phyloP scores from a whole-genome alignment of 2,329 filamentous ascomycete species.

The Penicillium sp. region DNA sequence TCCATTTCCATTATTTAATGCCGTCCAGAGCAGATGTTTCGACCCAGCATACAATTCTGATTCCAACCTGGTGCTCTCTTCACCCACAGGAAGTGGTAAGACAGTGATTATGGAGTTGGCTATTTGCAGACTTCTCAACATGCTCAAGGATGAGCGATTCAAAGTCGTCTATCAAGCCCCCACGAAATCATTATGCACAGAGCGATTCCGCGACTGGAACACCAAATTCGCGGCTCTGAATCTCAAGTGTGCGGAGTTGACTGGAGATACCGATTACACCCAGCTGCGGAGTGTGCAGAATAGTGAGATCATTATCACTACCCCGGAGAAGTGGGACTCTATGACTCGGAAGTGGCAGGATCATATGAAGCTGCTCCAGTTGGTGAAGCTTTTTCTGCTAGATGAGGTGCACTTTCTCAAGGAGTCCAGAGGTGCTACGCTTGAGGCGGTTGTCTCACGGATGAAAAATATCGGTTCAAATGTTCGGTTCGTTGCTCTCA shows the following conservation, averaged over 20 bases:
- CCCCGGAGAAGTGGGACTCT: slow-evolving; percentile 89
- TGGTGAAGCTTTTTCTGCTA: slow-evolving; percentile 78
- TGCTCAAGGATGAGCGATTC: slow-evolving; percentile 60
- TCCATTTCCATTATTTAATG: slow-evolving; percentile 75
- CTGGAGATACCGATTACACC: slow-evolving; percentile 71
- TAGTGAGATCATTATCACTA: slow-evolving; percentile 82
- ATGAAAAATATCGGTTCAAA: slow-evolving; percentile 79
- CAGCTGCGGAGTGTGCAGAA: slow-evolving; percentile 69
- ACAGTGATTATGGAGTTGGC: slow-evolving; percentile 80
- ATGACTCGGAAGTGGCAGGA: slow-evolving; percentile 86
- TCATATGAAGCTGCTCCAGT: slow-evolving; percentile 69
- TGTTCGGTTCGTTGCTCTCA: slow-evolving; percentile 77
- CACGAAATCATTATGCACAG: slow-evolving; percentile 78
- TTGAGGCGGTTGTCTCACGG: slow-evolving; percentile 81
- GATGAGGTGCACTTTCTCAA: slow-evolving; percentile 88
- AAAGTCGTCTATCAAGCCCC: slow-evolving; percentile 86
- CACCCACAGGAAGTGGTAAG: slow-evolving; percentile 84
- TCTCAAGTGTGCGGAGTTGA: slow-evolving; percentile 73
- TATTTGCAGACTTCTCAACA: slow-evolving; percentile 69
- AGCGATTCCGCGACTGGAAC: slow-evolving; percentile 75
- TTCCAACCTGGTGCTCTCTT: slow-evolving; percentile 76
- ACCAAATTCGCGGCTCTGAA: slow-evolving; percentile 69
- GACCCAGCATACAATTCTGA: slow-evolving; percentile 63
- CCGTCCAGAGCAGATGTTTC: slow-evolving; percentile 80
- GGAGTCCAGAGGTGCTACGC: slow-evolving; percentile 72